phyloP scores from a whole-genome alignment of 805 yeast species.

The Metschnikowia noctiluminum region DNA sequence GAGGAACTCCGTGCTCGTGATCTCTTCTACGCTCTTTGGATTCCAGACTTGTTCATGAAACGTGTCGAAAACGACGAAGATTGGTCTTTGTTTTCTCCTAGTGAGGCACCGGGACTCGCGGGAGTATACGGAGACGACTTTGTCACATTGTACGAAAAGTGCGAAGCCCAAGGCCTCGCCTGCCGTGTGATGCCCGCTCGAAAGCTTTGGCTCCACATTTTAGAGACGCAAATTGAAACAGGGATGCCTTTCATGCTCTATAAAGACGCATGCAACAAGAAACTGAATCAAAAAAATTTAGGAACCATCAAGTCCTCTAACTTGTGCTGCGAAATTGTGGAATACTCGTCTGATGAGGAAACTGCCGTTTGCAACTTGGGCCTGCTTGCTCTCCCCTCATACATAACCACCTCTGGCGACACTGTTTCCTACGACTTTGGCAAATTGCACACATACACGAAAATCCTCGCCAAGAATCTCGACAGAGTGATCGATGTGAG shows the following conservation, averaged over 20 bases:
- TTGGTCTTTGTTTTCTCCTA: constrained; percentile 91
- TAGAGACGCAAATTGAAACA: constrained; percentile 93
- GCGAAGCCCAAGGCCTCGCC: constrained; percentile 68
- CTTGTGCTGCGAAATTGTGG: constrained; percentile 91
- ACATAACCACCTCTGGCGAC: constrained; percentile 42
- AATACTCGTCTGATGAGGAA: constrained; percentile 88
- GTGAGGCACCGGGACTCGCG: constrained; percentile 79
- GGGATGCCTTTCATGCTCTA: constrained; percentile 94
- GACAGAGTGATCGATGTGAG: constrained; percentile 83
- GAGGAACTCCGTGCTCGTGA: constrained; percentile 94
- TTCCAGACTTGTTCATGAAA: constrained; percentile 91
- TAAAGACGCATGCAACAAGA: constrained; percentile 86
- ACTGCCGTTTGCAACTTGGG: constrained; percentile 95
- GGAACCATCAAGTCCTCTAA: constrained; percentile 93
- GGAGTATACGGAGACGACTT: constrained; percentile 87
- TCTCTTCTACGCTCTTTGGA: constrained; percentile 90
- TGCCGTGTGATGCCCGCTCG: constrained; percentile 70
- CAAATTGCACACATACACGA: constrained; percentile 69
- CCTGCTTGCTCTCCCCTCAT: constrained; percentile 84
- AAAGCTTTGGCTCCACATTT: constrained; percentile 83
- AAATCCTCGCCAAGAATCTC: constrained; percentile 74
- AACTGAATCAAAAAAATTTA: constrained; percentile 86
- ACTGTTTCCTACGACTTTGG: constrained; percentile 62
- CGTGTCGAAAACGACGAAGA: constrained; percentile 73
- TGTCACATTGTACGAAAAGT: constrained; percentile 62